Percentiles rank a stretch among this genome's conserved stretches.
Evolutionary conservation across 139 green algal species (phyloP).

Genomic region (Closterium sp.): DNA sequence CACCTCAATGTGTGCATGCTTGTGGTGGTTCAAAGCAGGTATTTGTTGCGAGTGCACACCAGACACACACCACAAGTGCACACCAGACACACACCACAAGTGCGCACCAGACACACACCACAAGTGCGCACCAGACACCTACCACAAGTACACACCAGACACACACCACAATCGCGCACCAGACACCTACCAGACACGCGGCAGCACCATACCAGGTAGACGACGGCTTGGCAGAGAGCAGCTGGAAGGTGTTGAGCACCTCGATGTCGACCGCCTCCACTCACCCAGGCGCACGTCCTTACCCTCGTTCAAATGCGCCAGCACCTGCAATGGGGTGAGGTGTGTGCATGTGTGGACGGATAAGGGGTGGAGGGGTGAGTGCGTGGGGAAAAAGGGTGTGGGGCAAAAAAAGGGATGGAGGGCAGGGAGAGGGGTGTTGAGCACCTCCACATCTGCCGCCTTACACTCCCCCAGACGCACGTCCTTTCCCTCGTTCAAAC

Average conservation of each 20-base stretch:
- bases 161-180: background rate
- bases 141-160: background rate
- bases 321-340: background rate
- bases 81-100: background rate
- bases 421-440: conserved; percentile 44
- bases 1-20: conserved; percentile 33
- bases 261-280: conserved; percentile 43
- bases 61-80: background rate
- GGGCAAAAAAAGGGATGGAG: background rate
- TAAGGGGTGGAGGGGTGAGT: background rate
- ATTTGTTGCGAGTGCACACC: too few species aligned
- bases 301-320: conserved; percentile 35
- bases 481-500: conserved; percentile 45
- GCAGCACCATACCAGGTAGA: conserved; percentile 97
- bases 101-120: too few species aligned
- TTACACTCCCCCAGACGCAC: conserved; percentile 49
- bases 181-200: background rate
- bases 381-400: background rate
- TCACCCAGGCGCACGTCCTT: conserved; percentile 47
- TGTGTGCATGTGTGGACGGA: too few species aligned
- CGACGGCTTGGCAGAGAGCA: conserved; percentile 92
- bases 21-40: conserved; percentile 47
- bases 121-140: too few species aligned
- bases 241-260: conserved; percentile 52
- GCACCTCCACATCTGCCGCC: conserved; percentile 25